Conservation (phyloP, 768 basidiomycete species). For the Pleurotus sapidus region DNA sequence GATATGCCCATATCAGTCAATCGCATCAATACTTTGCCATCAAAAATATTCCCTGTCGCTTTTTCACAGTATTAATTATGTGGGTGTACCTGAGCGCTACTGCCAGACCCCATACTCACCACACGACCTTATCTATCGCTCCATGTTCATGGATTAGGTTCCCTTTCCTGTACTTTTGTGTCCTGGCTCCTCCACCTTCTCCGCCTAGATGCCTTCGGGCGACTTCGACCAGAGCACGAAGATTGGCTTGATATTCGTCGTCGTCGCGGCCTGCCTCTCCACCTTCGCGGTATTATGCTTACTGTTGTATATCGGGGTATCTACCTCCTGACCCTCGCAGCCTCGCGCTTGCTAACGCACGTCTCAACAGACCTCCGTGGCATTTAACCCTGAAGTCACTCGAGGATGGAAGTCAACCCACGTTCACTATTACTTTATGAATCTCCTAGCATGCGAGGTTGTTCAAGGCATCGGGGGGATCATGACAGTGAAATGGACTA, state of each 20-base stretch:
- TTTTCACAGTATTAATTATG: too few species aligned
- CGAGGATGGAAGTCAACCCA: slow-evolving; percentile 29
- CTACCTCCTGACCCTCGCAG: neutral
- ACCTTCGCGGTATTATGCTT: slow-evolving; percentile 22
- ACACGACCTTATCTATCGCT: too few species aligned
- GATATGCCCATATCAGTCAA: too few species aligned
- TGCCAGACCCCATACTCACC: too few species aligned
- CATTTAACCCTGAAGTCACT: slow-evolving; percentile 18
- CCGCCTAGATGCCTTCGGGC: slow-evolving; percentile 2
- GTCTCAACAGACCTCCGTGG: slow-evolving; percentile 22
- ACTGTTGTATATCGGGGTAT: slow-evolving; percentile 25
- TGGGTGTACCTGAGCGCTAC: neutral
- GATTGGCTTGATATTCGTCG: slow-evolving; percentile 27
- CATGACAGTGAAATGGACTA: slow-evolving; percentile 32
- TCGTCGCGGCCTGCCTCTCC: slow-evolving; percentile 25
- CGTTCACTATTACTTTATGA: slow-evolving; percentile 30
- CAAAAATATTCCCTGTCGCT: too few species aligned
- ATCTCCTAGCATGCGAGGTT: slow-evolving; percentile 26
- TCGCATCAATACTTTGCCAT: too few species aligned
- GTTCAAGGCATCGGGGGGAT: slow-evolving; percentile 32
- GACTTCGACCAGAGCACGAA: neutral
- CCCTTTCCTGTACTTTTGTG: neutral
- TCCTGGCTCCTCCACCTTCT: neutral
- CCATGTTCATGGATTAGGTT: too few species aligned
- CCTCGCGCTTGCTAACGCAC: neutral